Percentiles rank a stretch among this genome's conserved stretches.
Conservation (phyloP, 768 basidiomycete genomes). For the Rhodosporidiobolus odoratus region DNA sequence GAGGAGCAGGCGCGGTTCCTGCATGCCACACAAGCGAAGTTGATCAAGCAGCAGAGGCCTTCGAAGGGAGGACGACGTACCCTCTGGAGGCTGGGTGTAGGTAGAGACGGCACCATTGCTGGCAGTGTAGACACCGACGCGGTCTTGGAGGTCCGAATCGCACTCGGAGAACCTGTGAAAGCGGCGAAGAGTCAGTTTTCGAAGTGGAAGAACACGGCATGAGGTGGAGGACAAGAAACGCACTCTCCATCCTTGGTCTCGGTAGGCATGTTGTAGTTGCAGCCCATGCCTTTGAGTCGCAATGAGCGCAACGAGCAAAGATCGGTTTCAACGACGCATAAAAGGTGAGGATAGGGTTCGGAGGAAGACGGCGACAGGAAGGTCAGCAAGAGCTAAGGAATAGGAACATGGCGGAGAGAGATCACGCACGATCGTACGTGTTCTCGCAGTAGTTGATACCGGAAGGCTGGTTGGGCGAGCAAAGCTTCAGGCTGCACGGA, state of each 20-base stretch:
- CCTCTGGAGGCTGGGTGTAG: conserved; percentile 30
- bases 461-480: conserved; percentile 1
- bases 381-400: too few species aligned
- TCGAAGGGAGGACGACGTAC: background rate
- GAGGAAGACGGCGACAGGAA: background rate
- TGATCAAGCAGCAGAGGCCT: too few species aligned
- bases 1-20: conserved; percentile 36
- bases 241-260: conserved; percentile 26
- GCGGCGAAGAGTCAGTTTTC: too few species aligned
- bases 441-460: conserved; percentile 21
- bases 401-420: conserved; percentile 12
- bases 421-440: conserved; percentile 13
- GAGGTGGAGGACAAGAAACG: too few species aligned
- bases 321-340: too few species aligned
- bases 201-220: too few species aligned
- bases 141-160: conserved; percentile 41
- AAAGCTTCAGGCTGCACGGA: conserved; percentile 21
- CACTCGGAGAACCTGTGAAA: conserved; percentile 39
- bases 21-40: background rate
- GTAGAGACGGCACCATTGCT: conserved; percentile 23
- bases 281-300: too few species aligned
- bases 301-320: too few species aligned
- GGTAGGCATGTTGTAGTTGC: conserved; percentile 32
- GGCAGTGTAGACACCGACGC: conserved; percentile 22
- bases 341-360: too few species aligned